Base-by-base conservation (phyloP, 2,329 filamentous ascomycete genomes). In the Aspergillus oerlinghausenensis region DNA sequence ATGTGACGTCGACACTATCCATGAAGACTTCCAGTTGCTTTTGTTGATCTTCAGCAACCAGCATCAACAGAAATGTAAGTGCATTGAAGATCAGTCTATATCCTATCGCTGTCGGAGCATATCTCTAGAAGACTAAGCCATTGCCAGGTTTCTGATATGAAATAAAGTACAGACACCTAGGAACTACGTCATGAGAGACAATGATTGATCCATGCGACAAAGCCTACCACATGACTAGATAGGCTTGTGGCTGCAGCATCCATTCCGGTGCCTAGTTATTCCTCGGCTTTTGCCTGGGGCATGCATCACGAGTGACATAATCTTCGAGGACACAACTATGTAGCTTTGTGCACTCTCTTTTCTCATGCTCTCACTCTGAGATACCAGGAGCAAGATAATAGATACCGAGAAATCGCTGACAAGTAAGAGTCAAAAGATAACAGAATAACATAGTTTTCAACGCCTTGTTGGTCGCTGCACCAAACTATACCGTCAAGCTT, bases 1-100 rank as follows among this genome's bases (percentile, higher is more conserved):
- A 63, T 63, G 59, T 61, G 58, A 60, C 58, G 32, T 38, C 32
- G 32, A 38, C 32, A 38, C 32, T 35, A 17, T 35, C 32, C 32
- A 35, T 35, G 32, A 35, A 35, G 54, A 56, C 47, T 29, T 29
- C 28, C 28, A 11, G 3, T 54, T 42, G 25, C 48, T 55, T 25
- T 25, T 42, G 48, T 49, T 55, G 55, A 17, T 38, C 32, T 35
- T 38, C 32, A 38, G 32, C 14, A 38, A 38, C 29, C 11, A 32
- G 29, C 29, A 14, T 32, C 29, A 32, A 32, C 29, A 32, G 29
- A 11, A 14, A 32, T 6, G 11, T 32, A 32, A 14, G 29, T 32
- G 29, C 29, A 32, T 14, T 32, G 11, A 32, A 32, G 11, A 32
- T 14, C 10, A 32, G 11, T 5, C 5, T 32, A 4, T 2, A 32